These are phyloP conservation scores for Suillus subalutaceus DNA, from an alignment of 768 basidiomycete genomes.

Conservation along the genomic window DNA sequence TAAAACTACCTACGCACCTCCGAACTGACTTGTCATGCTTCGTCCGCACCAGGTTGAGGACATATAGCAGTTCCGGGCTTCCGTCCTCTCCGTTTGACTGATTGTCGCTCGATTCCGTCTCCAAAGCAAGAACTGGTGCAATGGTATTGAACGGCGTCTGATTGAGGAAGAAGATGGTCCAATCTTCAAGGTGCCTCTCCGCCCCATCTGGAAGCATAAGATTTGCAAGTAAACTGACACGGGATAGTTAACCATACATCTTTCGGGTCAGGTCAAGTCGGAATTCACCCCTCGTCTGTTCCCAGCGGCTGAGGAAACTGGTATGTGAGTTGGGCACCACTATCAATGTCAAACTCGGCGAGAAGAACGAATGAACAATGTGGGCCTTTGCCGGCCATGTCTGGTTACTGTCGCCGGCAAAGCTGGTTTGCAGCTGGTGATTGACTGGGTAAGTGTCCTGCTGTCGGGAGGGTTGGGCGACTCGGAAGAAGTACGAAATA, in stretches of 20 bases:
- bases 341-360: conserved; percentile 98
- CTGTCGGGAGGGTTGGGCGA: not conserved
- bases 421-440: not conserved
- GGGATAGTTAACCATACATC: conserved; percentile 7
- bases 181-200: conserved; percentile 92
- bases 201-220: conserved; percentile 99
- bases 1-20: conserved; percentile 50
- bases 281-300: conserved; percentile 85
- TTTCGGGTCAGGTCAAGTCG: conserved; percentile 7
- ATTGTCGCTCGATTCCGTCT: conserved; percentile 45
- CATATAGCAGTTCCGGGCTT: conserved; percentile 71
- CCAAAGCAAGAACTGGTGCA: conserved; percentile 76
- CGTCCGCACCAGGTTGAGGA: conserved; percentile 88
- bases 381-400: conserved; percentile 65
- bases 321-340: conserved; percentile 91
- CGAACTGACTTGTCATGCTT: conserved; percentile 86
- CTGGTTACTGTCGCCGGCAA: not conserved
- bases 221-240: conserved; percentile 84
- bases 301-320: conserved; percentile 96
- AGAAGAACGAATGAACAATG: conserved; percentile 93
- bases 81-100: conserved; percentile 27
- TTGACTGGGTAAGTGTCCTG: not conserved
- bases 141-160: conserved; percentile 90
- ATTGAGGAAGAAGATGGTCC: conserved; percentile 98
- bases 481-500: not conserved